These are phyloP conservation scores for Phytophthora palmivora DNA, from an alignment of 352 stramenopile species.

Conservation along the genomic window DNA sequence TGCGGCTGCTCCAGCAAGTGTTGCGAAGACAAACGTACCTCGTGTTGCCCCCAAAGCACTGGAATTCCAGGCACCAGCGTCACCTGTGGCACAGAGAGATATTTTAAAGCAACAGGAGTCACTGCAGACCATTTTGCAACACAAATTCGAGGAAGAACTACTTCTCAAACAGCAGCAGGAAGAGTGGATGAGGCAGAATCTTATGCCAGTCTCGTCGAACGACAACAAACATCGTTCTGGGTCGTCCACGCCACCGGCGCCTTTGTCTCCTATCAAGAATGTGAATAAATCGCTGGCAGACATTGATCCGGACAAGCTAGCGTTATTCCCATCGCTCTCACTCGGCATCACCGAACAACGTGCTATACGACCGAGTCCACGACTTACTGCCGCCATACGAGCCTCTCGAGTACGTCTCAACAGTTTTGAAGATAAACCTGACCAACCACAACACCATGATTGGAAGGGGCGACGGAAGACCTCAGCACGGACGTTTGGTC, in stretches of 20 bases:
- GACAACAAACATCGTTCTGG: slow-evolving; percentile 3
- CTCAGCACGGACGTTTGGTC: slow-evolving; percentile 21
- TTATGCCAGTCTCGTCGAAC: slow-evolving; percentile 22
- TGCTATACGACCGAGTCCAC: slow-evolving; percentile 47
- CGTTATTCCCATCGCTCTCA: slow-evolving; percentile 49
- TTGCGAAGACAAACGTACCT: slow-evolving; percentile 1
- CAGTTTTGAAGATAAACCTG: slow-evolving; percentile 35
- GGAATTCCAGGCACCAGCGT: slow-evolving; percentile 61
- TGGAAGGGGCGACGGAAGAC: slow-evolving; percentile 21
- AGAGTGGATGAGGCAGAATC: slow-evolving; percentile 68
- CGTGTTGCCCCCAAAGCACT: slow-evolving; percentile 18
- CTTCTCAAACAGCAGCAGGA: slow-evolving; percentile 78
- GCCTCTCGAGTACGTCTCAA: slow-evolving; percentile 49
- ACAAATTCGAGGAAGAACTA: slow-evolving; percentile 70
- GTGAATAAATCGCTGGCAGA: slow-evolving; percentile 21
- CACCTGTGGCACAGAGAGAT: slow-evolving; percentile 67
- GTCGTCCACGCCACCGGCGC: slow-evolving; percentile 42
- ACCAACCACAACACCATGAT: slow-evolving; percentile 2
- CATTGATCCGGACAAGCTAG: slow-evolving; percentile 24
- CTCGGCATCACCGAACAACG: slow-evolving; percentile 38
- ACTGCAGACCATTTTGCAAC: slow-evolving; percentile 65
- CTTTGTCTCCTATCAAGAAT: slow-evolving; percentile 18
- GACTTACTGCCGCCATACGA: slow-evolving; percentile 51
- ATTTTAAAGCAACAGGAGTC: slow-evolving; percentile 68
- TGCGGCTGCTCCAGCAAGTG: slow-evolving; percentile 32